A percentile compares a stretch with the other conserved stretches of the same genome.
These are phyloP conservation scores for Ogataea methylovora DNA, from an alignment of 805 yeast genomes.

Conservation along the genomic window DNA sequence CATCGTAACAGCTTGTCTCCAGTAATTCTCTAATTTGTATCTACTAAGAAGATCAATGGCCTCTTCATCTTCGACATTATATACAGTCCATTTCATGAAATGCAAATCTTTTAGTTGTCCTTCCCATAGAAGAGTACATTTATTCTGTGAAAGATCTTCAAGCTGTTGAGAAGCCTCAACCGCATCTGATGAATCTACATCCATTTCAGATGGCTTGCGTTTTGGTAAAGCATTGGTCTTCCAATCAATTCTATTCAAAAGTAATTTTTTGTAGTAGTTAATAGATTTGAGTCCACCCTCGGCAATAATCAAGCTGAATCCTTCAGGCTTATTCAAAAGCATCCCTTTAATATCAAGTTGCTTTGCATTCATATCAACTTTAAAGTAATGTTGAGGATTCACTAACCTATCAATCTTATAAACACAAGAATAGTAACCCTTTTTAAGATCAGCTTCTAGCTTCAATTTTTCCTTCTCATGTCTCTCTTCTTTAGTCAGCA, in stretches of 20 bases:
- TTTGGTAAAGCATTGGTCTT: conserved; percentile 36
- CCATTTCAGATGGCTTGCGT: conserved; percentile 12
- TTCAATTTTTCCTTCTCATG: conserved; percentile 41
- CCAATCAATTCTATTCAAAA: conserved; percentile 67
- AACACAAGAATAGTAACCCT: conserved; percentile 50
- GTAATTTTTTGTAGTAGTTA: conserved; percentile 53
- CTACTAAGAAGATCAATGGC: conserved; percentile 40
- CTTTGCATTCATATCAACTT: conserved; percentile 74
- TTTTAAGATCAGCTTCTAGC: conserved; percentile 36
- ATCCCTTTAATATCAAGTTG: conserved; percentile 64
- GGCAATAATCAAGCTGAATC: conserved; percentile 53
- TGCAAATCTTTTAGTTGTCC: conserved; percentile 49
- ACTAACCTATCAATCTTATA: conserved; percentile 46
- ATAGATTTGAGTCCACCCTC: conserved; percentile 68
- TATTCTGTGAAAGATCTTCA: conserved; percentile 36
- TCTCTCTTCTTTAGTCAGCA: conserved; percentile 49
- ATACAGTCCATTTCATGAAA: conserved; percentile 66
- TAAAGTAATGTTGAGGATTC: conserved; percentile 63
- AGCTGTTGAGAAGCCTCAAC: conserved; percentile 6
- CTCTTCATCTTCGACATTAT: conserved; percentile 43
- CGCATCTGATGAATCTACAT: conserved; percentile 4
- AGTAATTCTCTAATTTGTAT: conserved; percentile 52
- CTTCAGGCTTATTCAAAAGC: conserved; percentile 30
- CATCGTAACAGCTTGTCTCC: conserved; percentile 35
- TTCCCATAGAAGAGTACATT: conserved; percentile 56